These are phyloP conservation scores for Stagonosporopsis chrysanthemi DNA, from an alignment of 2,329 filamentous ascomycete species.

Conservation along the genomic window DNA sequence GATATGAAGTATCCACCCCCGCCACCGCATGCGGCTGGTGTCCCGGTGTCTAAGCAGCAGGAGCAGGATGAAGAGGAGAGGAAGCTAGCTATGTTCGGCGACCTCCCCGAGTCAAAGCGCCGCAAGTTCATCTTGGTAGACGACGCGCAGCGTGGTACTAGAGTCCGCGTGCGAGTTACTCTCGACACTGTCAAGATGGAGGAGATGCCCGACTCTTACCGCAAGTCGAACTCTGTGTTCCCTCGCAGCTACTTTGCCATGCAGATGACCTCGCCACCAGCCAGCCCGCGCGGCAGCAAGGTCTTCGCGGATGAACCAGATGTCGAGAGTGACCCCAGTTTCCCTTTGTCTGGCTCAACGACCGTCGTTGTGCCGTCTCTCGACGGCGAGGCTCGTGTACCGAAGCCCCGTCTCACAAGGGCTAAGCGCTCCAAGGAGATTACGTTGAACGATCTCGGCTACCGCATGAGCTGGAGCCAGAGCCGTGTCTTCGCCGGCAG, in stretches of 20 bases:
- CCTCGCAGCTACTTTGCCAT: slow-evolving; percentile 91
- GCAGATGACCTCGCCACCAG: slow-evolving; percentile 88
- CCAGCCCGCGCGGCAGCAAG: slow-evolving; percentile 74
- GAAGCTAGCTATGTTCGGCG: slow-evolving; percentile 80
- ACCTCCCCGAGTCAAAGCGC: slow-evolving; percentile 87
- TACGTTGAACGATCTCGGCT: slow-evolving; percentile 90
- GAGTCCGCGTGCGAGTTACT: slow-evolving; percentile 87
- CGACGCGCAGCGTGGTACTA: slow-evolving; percentile 75
- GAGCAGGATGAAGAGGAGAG: slow-evolving; percentile 62
- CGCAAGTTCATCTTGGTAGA: slow-evolving; percentile 97
- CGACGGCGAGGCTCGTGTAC: slow-evolving; percentile 78
- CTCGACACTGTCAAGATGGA: slow-evolving; percentile 94
- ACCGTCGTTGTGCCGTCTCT: slow-evolving; percentile 59
- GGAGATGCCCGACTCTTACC: slow-evolving; percentile 95
- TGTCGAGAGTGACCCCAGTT: slow-evolving; percentile 54
- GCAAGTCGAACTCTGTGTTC: slow-evolving; percentile 87
- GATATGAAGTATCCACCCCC: slow-evolving; percentile 58
- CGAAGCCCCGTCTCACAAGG: slow-evolving; percentile 76
- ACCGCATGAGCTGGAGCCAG: slow-evolving; percentile 96
- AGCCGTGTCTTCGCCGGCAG: slow-evolving; percentile 88
- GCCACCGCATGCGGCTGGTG: slow-evolving; percentile 52
- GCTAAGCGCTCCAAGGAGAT: slow-evolving; percentile 79
- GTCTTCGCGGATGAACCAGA: slow-evolving; percentile 73
- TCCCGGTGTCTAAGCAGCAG: slow-evolving; percentile 57
- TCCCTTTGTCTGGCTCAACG: slow-evolving; percentile 53